Percentiles rank a stretch among this genome's conserved stretches.
Evolutionary conservation across 768 basidiomycete genomes (phyloP).

Genomic region (Imleria badia): DNA sequence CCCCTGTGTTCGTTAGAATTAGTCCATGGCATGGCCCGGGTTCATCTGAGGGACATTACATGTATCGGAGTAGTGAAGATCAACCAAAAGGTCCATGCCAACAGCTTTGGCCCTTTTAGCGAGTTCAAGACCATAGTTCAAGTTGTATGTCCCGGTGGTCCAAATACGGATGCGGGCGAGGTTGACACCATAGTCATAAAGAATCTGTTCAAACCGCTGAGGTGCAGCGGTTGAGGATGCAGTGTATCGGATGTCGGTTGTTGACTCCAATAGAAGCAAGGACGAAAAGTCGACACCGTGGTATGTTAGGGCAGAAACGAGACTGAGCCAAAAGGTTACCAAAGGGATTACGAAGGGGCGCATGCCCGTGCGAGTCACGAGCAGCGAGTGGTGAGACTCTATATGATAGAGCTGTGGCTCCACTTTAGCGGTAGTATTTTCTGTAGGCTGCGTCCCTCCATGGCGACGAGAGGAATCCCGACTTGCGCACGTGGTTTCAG

Average conservation of each 20-base stretch:
- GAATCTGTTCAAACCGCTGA: constrained; percentile 10
- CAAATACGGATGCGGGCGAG: constrained; percentile 17
- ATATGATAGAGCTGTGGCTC: neutral
- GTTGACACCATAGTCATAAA: constrained; percentile 7
- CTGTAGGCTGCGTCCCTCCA: too few species aligned
- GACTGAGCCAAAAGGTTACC: neutral
- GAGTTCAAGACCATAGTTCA: constrained; percentile 7
- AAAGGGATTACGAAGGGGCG: neutral
- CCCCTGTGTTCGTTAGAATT: neutral
- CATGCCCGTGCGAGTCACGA: neutral
- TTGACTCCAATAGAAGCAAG: constrained; percentile 14
- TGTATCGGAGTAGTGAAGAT: constrained; percentile 10
- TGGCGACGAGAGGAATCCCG: too few species aligned
- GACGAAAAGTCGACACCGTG: constrained; percentile 17
- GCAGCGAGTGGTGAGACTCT: neutral
- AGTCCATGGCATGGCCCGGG: neutral
- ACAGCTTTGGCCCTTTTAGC: constrained; percentile 10
- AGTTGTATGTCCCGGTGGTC: constrained; percentile 10
- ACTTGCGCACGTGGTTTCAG: too few species aligned
- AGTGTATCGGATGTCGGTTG: neutral
- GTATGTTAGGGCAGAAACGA: constrained; percentile 9
- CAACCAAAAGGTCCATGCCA: constrained; percentile 13
- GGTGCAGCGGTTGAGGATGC: neutral
- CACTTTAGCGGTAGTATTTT: neutral
- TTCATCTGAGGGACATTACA: constrained; percentile 3